Conservation (phyloP, 306 rosid genomes). For the Begonia loranthoides region DNA sequence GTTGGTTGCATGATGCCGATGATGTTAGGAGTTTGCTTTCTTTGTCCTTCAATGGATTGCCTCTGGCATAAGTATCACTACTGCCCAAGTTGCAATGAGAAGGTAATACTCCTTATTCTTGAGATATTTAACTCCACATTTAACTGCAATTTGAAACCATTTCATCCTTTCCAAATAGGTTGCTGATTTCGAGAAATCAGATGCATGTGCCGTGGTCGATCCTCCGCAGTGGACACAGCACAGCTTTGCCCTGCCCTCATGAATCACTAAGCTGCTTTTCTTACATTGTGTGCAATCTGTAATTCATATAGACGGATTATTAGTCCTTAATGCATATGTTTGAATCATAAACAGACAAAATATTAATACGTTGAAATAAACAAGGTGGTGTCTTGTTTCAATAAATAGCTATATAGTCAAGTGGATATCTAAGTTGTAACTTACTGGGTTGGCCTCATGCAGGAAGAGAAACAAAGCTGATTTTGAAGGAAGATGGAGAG, state of each 20-base stretch:
- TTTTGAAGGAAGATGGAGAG: too few relatives aligned
- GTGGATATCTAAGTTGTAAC: too few relatives aligned
- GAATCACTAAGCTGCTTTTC: conserved; percentile 3
- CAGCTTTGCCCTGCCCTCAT: conserved; percentile 72
- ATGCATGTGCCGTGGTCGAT: conserved; percentile 70
- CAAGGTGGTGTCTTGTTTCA: too few relatives aligned
- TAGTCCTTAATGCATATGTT: conserved; percentile 1
- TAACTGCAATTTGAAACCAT: too few relatives aligned
- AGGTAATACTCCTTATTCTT: conserved; percentile 23
- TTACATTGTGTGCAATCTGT: conserved; percentile 2
- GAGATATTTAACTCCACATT: neutral
- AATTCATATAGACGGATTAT: neutral
- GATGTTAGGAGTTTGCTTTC: conserved; percentile 84
- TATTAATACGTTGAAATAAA: too few relatives aligned
- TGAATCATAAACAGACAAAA: too few relatives aligned
- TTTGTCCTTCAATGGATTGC: conserved; percentile 75
- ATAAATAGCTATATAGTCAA: too few relatives aligned
- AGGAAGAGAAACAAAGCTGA: neutral
- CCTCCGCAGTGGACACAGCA: conserved; percentile 68
- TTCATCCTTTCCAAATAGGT: conserved; percentile 28
- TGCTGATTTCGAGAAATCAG: conserved; percentile 73
- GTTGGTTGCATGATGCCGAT: conserved; percentile 73
- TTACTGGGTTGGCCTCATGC: neutral
- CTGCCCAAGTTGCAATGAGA: conserved; percentile 65
- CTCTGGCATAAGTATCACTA: conserved; percentile 92